Evolutionary conservation across 495 filamentous ascomycete genomes (phyloP).

Genomic region (Hypoxylon trugodes): DNA sequence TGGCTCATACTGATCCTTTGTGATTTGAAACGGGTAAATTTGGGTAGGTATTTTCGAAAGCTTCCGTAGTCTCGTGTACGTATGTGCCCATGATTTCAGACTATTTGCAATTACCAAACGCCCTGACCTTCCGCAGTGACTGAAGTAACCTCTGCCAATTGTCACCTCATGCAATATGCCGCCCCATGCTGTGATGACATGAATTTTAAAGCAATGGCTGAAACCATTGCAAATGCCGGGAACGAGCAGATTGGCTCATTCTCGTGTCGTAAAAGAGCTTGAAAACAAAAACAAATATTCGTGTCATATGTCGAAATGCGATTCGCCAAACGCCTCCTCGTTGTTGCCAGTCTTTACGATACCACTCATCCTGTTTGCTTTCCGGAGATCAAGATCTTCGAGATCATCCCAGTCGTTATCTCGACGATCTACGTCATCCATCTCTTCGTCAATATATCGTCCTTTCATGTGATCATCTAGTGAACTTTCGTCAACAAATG

Average conservation of each 20-base stretch:
- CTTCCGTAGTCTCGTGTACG: slow-evolving; percentile 37
- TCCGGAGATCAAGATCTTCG: slow-evolving; percentile 52
- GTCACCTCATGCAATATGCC: slow-evolving; percentile 47
- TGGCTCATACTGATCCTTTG: slow-evolving; percentile 24
- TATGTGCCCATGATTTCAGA: slow-evolving; percentile 45
- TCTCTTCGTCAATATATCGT: slow-evolving; percentile 70
- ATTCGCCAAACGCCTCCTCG: slow-evolving; percentile 77
- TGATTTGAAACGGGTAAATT: slow-evolving; percentile 25
- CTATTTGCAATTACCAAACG: slow-evolving; percentile 47
- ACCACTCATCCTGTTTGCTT: slow-evolving; percentile 74
- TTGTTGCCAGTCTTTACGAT: slow-evolving; percentile 71
- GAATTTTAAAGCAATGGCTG: slow-evolving; percentile 34
- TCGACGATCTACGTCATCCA: slow-evolving; percentile 65
- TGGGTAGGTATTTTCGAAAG: slow-evolving; percentile 29
- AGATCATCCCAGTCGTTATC: slow-evolving; percentile 60
- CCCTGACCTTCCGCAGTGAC: slow-evolving; percentile 39
- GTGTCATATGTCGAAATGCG: slow-evolving; percentile 69
- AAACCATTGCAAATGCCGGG: slow-evolving; percentile 31
- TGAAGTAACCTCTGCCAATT: slow-evolving; percentile 37
- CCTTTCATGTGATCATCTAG: slow-evolving; percentile 87
- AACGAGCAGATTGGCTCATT: slow-evolving; percentile 16
- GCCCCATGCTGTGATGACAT: slow-evolving; percentile 47
- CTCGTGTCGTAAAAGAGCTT: slow-evolving; percentile 18
- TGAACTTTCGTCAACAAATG: slow-evolving; percentile 95
- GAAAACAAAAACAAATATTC: slow-evolving; percentile 15